phyloP scores from a whole-genome alignment of 208 protist species.

The Acanthamoeba royreba region DNA sequence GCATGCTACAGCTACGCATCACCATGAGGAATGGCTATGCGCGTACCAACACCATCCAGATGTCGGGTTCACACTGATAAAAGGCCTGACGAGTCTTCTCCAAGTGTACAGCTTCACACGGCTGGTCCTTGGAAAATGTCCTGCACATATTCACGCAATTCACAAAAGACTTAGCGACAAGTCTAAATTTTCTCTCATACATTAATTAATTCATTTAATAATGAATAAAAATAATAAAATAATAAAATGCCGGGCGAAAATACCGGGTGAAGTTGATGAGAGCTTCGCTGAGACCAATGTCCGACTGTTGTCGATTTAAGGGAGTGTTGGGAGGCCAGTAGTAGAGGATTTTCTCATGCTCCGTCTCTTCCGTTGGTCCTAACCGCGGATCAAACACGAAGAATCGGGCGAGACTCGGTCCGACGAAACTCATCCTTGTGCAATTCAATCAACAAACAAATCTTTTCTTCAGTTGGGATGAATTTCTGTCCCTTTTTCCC shows the following conservation, averaged over 20 bases:
- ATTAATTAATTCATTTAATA: background rate
- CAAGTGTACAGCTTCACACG: constrained; percentile 67
- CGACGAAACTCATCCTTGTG: background rate
- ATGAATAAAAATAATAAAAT: background rate
- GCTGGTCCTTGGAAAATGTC: constrained; percentile 59
- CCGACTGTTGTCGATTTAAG: constrained; percentile 54
- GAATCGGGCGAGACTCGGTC: constrained; percentile 24
- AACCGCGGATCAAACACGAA: constrained; percentile 67
- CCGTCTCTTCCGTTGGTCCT: constrained; percentile 60
- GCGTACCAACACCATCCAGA: constrained; percentile 66
- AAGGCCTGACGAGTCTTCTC: constrained; percentile 56
- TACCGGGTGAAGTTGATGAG: constrained; percentile 69
- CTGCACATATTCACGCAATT: background rate
- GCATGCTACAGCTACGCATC: background rate
- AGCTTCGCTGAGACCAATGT: constrained; percentile 69
- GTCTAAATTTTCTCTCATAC: no score
- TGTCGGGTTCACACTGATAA: constrained; percentile 54
- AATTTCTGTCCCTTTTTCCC: no score
- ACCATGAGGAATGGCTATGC: background rate
- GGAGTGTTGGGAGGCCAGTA: constrained; percentile 56
- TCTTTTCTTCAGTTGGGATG: no score
- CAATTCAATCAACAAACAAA: no score
- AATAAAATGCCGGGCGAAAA: background rate
- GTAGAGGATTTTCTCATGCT: constrained; percentile 72
- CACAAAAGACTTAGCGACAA: background rate